Evolutionary conservation across 192 early-diverging fungal species (phyloP).

Genomic region (Coemansia guatemalensis): DNA sequence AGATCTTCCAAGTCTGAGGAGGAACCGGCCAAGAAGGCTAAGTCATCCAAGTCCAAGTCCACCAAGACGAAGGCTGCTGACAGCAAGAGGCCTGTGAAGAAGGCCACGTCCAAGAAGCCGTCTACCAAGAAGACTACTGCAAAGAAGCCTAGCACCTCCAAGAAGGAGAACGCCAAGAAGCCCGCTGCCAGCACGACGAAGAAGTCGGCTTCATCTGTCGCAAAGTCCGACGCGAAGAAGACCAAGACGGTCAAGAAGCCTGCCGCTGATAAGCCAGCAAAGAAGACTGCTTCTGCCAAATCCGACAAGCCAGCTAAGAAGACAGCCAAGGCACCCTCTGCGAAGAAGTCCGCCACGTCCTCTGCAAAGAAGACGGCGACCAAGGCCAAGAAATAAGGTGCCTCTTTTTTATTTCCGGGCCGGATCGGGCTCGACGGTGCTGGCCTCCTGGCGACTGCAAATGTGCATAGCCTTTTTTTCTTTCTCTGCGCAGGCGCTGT

Average conservation of each 20-base stretch:
- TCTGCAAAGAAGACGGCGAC: constrained; percentile 13
- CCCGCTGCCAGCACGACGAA: constrained; percentile 12
- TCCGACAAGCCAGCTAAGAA: constrained; percentile 25
- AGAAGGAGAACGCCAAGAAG: constrained; percentile 29
- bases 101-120: constrained; percentile 11
- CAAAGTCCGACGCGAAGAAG: constrained; percentile 16
- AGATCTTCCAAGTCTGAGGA: constrained; percentile 20
- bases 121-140: constrained; percentile 16
- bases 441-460: background rate
- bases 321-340: constrained; percentile 1
- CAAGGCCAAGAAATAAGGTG: constrained; percentile 33
- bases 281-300: constrained; percentile 18
- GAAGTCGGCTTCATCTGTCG: constrained; percentile 15
- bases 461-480: background rate
- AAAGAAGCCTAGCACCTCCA: constrained; percentile 16
- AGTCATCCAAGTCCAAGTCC: constrained; percentile 12
- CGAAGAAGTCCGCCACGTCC: constrained; percentile 9
- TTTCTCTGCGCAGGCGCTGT: constrained; percentile 4
- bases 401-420: too few relatives aligned
- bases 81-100: constrained; percentile 19
- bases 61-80: constrained; percentile 14
- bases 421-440: too few relatives aligned
- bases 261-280: constrained; percentile 4
- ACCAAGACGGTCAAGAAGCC: constrained; percentile 24
- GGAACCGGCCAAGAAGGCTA: constrained; percentile 24